Evolutionary conservation across 257 asterid genomes (phyloP).

Genomic region (Solanum lignicaule): DNA sequence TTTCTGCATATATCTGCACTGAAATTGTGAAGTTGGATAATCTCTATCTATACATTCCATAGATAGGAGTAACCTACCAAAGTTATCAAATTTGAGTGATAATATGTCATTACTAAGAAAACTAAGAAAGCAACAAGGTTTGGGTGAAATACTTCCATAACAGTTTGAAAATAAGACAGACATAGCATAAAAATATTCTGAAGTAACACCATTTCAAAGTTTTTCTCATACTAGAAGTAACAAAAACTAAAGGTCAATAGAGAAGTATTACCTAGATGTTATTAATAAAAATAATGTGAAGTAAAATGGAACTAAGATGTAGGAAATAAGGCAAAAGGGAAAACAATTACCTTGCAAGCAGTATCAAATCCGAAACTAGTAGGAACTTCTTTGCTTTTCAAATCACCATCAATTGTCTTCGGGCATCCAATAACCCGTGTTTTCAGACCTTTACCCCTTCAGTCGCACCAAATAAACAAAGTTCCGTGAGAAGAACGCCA

Average conservation of each 20-base stretch:
- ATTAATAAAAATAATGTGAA: not conserved
- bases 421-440: slow-evolving; percentile 96
- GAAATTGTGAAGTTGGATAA: not conserved
- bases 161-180: not conserved
- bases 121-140: not conserved
- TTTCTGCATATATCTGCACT: slow-evolving; percentile 90
- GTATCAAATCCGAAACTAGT: slow-evolving; percentile 96
- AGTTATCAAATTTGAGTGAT: not conserved
- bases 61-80: not conserved
- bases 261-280: not conserved
- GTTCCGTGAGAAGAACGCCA: not conserved
- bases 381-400: slow-evolving; percentile 92
- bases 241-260: not conserved
- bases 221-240: not conserved
- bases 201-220: not conserved
- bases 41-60: not conserved
- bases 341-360: slow-evolving; percentile 87
- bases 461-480: not conserved
- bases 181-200: not conserved
- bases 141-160: not conserved
- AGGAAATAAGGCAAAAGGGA: not conserved
- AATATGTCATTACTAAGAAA: not conserved
- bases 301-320: not conserved
- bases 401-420: slow-evolving; percentile 97
- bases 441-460: slow-evolving; percentile 69